phyloP scores from a whole-genome alignment of 805 yeast species.

The Metschnikowia bowlesiae region DNA sequence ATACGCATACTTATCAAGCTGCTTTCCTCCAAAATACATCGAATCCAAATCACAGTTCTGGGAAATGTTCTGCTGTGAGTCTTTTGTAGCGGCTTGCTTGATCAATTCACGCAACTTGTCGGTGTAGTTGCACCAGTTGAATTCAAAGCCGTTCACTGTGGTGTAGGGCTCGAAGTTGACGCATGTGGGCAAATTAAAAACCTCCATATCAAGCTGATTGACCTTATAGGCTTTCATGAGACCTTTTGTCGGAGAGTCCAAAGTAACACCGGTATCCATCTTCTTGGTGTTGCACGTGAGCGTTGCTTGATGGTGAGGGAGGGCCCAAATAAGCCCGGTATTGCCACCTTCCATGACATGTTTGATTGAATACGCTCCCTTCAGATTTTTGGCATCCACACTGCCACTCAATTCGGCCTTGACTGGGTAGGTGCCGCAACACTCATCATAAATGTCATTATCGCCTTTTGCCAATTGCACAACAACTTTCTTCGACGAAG shows the following conservation, averaged over 20 bases:
- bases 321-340: slow-evolving; percentile 42
- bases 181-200: slow-evolving; percentile 35
- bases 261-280: slow-evolving; percentile 27
- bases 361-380: slow-evolving; percentile 26
- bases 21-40: slow-evolving; percentile 88
- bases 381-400: slow-evolving; percentile 23
- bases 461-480: slow-evolving; percentile 60
- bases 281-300: slow-evolving; percentile 25
- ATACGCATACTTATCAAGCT: slow-evolving; percentile 86
- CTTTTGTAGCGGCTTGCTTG: slow-evolving; percentile 41
- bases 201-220: slow-evolving; percentile 37
- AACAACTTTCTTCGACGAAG: slow-evolving; percentile 24
- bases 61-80: slow-evolving; percentile 50
- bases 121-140: slow-evolving; percentile 17
- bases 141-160: slow-evolving; percentile 17
- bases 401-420: slow-evolving; percentile 40
- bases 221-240: slow-evolving; percentile 42
- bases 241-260: slow-evolving; percentile 52
- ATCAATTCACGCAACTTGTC: slow-evolving; percentile 36
- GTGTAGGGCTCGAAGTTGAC: slow-evolving; percentile 57
- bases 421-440: slow-evolving; percentile 60
- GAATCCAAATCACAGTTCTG: slow-evolving; percentile 68
- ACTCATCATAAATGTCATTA: slow-evolving; percentile 43
- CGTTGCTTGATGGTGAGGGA: slow-evolving; percentile 48
- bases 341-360: slow-evolving; percentile 26